Conservation (phyloP, 257 asterid species). For the Jacaranda copaia region DNA sequence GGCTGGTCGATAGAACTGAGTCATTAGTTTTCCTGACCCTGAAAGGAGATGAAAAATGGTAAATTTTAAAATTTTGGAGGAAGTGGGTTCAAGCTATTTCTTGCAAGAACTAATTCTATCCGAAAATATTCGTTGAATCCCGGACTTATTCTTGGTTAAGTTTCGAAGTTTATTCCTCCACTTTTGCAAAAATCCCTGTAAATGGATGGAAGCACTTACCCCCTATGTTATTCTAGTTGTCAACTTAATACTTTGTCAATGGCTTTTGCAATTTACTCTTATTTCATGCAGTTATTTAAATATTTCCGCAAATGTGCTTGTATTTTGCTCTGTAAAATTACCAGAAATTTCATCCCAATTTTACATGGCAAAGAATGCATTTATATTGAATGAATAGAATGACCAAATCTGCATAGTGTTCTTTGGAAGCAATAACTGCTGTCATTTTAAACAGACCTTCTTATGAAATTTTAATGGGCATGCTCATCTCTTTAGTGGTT, state of each 20-base stretch:
- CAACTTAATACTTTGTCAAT: too few species aligned
- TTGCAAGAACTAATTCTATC: not conserved
- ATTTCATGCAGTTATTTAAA: not conserved
- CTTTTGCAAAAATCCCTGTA: too few species aligned
- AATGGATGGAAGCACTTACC: too few species aligned
- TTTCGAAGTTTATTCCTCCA: not conserved
- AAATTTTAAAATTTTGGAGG: not conserved
- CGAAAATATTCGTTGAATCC: not conserved
- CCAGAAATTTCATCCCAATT: not conserved
- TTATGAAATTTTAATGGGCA: too few species aligned
- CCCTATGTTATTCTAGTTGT: too few species aligned
- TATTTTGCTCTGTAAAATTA: not conserved
- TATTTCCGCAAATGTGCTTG: not conserved
- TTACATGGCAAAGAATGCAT: not conserved
- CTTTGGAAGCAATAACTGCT: not conserved
- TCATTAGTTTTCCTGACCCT: not conserved
- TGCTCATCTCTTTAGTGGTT: too few species aligned
- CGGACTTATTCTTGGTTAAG: not conserved
- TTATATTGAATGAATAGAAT: not conserved
- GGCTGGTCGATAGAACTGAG: not conserved
- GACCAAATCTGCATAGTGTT: not conserved
- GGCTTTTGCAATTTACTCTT: too few species aligned
- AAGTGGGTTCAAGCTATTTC: slow-evolving; percentile 10
- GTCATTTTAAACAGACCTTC: not conserved
- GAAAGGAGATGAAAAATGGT: not conserved